Evolutionary conservation across 2,329 filamentous ascomycete genomes (phyloP), one percentile per base, ranked within the genome.

Genomic region (Colletotrichum orbiculare): DNA sequence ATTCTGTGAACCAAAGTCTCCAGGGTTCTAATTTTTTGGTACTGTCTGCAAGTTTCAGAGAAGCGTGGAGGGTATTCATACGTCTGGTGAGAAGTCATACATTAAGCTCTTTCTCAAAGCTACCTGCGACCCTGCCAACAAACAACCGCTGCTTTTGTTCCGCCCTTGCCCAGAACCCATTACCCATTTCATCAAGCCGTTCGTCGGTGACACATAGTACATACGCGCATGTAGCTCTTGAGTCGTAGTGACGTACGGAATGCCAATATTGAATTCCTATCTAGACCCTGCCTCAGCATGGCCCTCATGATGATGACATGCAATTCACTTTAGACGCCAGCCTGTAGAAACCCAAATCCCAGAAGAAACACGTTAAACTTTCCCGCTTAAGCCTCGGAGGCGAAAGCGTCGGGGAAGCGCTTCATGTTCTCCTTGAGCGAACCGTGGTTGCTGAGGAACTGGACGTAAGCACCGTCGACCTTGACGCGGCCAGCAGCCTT

Each of bases 381-480:
- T 50, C 72, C 71, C 71, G 74, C 72, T 70, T 82, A 87, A 79
- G 82, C 84, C 79, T 85, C 82, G 52, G 77, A 75, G 69, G 83
- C 82, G 85, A 96, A 99, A 79, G 96, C 96, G 70, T 92, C 91
- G 75, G 96, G 96, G 93, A 97, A 99, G 76, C 93, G 89, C 83
- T 89, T 90, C 79, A 99, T 90, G 91, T 99, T 99, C 74, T 91
- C 74, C 80, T 86, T 88, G 73, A 99, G 85, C 76, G 84, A 86
- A 77, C 96, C 96, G 85, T 97, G 91, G 89, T 96, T 97, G 85
- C 88, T 88, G 76, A 98, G 90, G 92, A 99, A 99, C 88, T 99
- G 94, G 75, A 99, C 96, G 86, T 99, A 99, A 77, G 96, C 96
- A 90, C 96, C 96, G 77, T 99, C 96, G 75, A 96, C 91, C 88